Evolutionary conservation across 306 rosid genomes (phyloP).

Genomic region (Senna tora): DNA sequence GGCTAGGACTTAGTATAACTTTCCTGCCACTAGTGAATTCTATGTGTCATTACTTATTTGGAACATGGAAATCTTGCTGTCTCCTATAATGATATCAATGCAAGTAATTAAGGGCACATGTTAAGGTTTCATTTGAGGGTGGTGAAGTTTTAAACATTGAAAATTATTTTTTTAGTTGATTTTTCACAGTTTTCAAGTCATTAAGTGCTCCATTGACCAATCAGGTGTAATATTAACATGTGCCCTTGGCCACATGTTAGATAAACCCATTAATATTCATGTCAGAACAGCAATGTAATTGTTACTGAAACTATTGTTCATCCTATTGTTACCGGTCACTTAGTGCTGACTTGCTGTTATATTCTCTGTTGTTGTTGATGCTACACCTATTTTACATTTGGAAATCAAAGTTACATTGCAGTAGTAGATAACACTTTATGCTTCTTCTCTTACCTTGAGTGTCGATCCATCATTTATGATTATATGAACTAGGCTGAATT

Average conservation of each 20-base stretch:
- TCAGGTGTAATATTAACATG: too few species aligned
- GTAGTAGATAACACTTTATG: not conserved
- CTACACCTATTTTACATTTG: constrained; percentile 19
- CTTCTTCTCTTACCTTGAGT: constrained; percentile 30
- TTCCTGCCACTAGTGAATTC: constrained; percentile 22
- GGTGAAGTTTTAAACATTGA: too few species aligned
- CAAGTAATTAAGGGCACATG: not conserved
- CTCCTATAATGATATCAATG: not conserved
- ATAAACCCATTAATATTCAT: constrained; percentile 23
- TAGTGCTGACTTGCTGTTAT: not conserved
- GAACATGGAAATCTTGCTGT: not conserved
- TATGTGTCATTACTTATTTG: not conserved
- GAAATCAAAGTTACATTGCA: constrained; percentile 21
- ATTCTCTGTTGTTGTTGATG: constrained; percentile 28
- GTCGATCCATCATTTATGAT: constrained; percentile 5
- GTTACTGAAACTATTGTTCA: not conserved
- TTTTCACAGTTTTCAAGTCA: too few species aligned
- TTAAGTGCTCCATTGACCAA: too few species aligned
- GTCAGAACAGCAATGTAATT: not conserved
- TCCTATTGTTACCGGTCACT: constrained; percentile 2
- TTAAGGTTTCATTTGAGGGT: too few species aligned
- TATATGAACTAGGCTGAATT: constrained; percentile 1
- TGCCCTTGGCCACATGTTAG: too few species aligned
- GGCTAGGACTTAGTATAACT: not conserved
- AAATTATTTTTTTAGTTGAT: too few species aligned